Evolutionary conservation across 495 filamentous ascomycete species (phyloP).

Genomic region (Hypomontagnella monticulosa): DNA sequence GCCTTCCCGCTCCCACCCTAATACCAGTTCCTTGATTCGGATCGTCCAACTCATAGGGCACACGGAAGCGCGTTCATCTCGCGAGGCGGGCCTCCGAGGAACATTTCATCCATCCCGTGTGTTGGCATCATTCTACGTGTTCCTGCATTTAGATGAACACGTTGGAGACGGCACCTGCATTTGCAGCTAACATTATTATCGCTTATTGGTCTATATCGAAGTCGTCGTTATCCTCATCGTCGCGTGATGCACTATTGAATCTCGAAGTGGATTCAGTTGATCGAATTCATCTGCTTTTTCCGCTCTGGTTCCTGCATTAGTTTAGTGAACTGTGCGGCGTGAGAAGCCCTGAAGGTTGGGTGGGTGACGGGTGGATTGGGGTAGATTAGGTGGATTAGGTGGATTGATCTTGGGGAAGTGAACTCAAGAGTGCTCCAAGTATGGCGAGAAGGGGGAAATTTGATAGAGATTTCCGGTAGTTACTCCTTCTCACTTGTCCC

Average conservation of each 20-base stretch:
- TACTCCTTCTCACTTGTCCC: constrained; percentile 10
- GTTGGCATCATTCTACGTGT: constrained; percentile 21
- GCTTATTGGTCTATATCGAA: neutral
- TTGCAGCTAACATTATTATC: constrained; percentile 3
- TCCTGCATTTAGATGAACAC: constrained; percentile 27
- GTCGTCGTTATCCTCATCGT: neutral
- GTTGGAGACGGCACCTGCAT: constrained; percentile 6
- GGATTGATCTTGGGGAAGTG: constrained; percentile 3
- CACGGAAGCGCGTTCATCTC: constrained; percentile 24
- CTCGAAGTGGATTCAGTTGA: constrained; percentile 3
- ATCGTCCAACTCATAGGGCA: constrained; percentile 11
- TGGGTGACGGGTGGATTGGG: neutral
- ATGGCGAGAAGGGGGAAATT: constrained; percentile 8
- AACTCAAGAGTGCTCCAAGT: neutral
- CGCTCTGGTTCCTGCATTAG: constrained; percentile 35
- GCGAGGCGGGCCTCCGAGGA: neutral
- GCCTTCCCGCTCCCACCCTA: constrained; percentile 10
- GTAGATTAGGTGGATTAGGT: neutral
- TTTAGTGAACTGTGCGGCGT: neutral
- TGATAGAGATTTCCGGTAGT: constrained; percentile 31
- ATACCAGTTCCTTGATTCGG: constrained; percentile 3
- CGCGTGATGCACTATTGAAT: constrained; percentile 2
- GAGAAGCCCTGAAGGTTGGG: neutral
- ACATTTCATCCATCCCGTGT: neutral
- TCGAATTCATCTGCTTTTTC: constrained; percentile 2